Evolutionary conservation across 495 filamentous ascomycete species (phyloP).

Genomic region (Xylaria venustula): DNA sequence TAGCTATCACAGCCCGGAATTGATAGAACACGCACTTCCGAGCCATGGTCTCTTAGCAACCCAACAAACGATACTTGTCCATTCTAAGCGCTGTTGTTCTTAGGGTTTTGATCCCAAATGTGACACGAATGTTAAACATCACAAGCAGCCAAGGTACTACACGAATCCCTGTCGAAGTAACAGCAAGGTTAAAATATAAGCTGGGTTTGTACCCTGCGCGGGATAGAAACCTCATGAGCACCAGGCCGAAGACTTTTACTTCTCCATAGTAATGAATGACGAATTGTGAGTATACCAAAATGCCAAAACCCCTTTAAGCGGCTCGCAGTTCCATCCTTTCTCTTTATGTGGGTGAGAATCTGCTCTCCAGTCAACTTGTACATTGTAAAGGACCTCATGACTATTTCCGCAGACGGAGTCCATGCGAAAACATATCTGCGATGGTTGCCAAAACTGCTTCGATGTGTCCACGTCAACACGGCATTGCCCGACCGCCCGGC

Average conservation of each 20-base stretch:
- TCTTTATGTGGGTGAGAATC: neutral
- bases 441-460: neutral
- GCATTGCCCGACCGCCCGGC: constrained; percentile 19
- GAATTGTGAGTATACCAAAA: neutral
- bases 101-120: no score
- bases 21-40: no score
- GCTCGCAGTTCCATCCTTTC: neutral
- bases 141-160: no score
- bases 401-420: neutral
- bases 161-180: no score
- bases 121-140: no score
- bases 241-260: neutral
- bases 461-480: constrained; percentile 12
- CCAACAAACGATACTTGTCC: no score
- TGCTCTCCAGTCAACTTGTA: neutral
- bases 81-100: no score
- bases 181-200: no score
- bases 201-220: no score
- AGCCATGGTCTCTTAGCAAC: no score
- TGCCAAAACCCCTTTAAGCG: neutral
- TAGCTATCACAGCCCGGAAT: no score
- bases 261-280: neutral
- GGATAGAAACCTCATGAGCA: neutral
- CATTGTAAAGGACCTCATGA: neutral
- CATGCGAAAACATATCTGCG: constrained; percentile 7